These are phyloP conservation scores for Elsinoe fawcettii DNA, from an alignment of 2,329 filamentous ascomycete genomes.

Conservation along the genomic window DNA sequence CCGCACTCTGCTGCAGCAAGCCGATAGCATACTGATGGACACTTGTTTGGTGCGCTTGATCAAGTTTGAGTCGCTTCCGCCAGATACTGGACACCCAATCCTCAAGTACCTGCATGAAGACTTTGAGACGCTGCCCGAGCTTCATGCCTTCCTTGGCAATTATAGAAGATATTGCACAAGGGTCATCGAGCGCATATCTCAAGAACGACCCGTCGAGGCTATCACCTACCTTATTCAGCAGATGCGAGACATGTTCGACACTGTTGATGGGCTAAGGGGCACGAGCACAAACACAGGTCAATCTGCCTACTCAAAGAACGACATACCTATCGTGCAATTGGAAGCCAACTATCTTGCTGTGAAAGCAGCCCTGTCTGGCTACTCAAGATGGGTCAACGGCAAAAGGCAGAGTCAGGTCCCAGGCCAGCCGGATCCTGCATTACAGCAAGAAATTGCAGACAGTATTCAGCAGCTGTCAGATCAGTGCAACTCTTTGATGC, in stretches of 20 bases:
- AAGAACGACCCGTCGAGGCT: conserved; percentile 73
- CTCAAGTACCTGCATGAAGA: conserved; percentile 82
- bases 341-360: conserved; percentile 88
- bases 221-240: conserved; percentile 78
- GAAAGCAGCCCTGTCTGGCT: conserved; percentile 81
- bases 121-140: conserved; percentile 87
- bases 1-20: conserved; percentile 51
- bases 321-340: conserved; percentile 64
- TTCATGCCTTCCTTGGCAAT: conserved; percentile 91
- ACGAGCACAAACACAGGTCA: conserved; percentile 38
- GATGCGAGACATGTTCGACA: conserved; percentile 64
- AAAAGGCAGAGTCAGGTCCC: conserved; percentile 35
- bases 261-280: conserved; percentile 28
- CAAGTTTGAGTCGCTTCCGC: conserved; percentile 77
- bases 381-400: conserved; percentile 62
- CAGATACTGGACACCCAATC: conserved; percentile 72
- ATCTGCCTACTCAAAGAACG: conserved; percentile 52
- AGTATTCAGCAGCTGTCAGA: neutral
- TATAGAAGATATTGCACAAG: conserved; percentile 85
- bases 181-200: conserved; percentile 79
- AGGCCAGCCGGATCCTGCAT: conserved; percentile 41
- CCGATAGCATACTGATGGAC: conserved; percentile 71
- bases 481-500: neutral
- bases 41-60: conserved; percentile 76
- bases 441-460: conserved; percentile 4